Conservation (phyloP, 106 monocot species). For the Gastrodia elata region DNA sequence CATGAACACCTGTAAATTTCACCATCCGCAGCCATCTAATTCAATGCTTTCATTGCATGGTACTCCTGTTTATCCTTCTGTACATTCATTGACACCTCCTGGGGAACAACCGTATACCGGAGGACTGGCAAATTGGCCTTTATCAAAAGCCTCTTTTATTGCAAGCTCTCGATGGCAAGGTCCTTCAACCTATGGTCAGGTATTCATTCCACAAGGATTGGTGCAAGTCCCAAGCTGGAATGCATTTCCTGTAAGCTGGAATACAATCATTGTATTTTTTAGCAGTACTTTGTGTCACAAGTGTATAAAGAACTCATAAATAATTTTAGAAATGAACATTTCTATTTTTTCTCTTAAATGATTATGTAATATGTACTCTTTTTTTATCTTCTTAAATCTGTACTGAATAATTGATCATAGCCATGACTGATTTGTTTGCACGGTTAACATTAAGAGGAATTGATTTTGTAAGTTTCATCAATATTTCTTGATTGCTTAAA, state of each 20-base stretch:
- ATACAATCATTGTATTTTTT: not conserved
- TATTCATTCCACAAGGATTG: constrained; percentile 81
- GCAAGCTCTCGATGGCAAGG: constrained; percentile 80
- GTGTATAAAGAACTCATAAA: not conserved
- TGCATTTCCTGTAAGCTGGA: constrained; percentile 62
- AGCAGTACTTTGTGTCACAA: not conserved
- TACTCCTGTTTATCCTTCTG: constrained; percentile 72
- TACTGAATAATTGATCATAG: no score
- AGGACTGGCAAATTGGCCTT: constrained; percentile 56
- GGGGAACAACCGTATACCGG: constrained; percentile 57
- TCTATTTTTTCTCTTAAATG: no score
- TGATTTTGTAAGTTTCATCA: no score
- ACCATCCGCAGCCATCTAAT: constrained; percentile 88
- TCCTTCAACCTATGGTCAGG: constrained; percentile 67
- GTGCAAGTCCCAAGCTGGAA: constrained; percentile 83
- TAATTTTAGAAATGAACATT: not conserved
- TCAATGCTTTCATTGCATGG: constrained; percentile 45
- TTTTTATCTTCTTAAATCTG: no score
- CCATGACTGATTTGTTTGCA: no score
- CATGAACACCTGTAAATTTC: constrained; percentile 88
- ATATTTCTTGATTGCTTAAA: no score
- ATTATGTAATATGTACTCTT: no score
- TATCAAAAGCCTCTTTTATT: constrained; percentile 74
- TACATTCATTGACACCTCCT: constrained; percentile 49
- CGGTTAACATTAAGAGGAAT: no score